Evolutionary conservation across 2,329 filamentous ascomycete genomes (phyloP).

Genomic region (Cladosporium sp.): DNA sequence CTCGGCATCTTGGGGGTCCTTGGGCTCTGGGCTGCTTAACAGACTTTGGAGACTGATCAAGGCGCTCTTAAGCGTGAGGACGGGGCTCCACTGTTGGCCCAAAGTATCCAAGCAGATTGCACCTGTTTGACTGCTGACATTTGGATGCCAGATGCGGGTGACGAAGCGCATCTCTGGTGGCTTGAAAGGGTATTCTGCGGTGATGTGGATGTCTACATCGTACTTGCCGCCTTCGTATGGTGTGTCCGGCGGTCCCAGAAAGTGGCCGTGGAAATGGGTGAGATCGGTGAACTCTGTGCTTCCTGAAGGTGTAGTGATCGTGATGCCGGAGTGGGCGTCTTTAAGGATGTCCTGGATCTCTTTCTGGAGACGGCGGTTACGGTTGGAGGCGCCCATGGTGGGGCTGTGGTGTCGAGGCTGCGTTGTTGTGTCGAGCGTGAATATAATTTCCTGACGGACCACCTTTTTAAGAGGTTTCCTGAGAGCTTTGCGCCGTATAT

Average conservation of each 20-base stretch:
- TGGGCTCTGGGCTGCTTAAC: constrained; percentile 89
- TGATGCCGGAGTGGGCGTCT: constrained; percentile 76
- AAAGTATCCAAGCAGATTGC: constrained; percentile 96
- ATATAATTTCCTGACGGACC: background rate
- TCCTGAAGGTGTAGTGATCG: constrained; percentile 47
- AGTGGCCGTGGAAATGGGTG: constrained; percentile 78
- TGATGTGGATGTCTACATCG: constrained; percentile 81
- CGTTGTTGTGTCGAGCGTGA: background rate
- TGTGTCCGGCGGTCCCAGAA: constrained; percentile 85
- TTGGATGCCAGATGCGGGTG: constrained; percentile 96
- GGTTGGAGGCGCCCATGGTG: constrained; percentile 55
- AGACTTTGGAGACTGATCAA: constrained; percentile 91
- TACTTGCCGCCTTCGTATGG: constrained; percentile 88
- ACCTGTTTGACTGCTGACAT: constrained; percentile 77
- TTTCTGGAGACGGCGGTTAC: constrained; percentile 65
- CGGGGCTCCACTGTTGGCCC: constrained; percentile 86
- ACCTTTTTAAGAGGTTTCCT: background rate
- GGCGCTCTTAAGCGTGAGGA: constrained; percentile 93
- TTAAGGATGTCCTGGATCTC: constrained; percentile 73
- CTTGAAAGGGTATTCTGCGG: constrained; percentile 87
- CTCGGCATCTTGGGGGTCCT: constrained; percentile 94
- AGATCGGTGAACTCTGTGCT: constrained; percentile 66
- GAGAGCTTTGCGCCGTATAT: background rate
- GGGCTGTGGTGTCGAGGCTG: background rate
- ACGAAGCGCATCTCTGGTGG: constrained; percentile 88